These are phyloP conservation scores for Serendipita vermifera DNA, from an alignment of 768 basidiomycete genomes.

Conservation along the genomic window DNA sequence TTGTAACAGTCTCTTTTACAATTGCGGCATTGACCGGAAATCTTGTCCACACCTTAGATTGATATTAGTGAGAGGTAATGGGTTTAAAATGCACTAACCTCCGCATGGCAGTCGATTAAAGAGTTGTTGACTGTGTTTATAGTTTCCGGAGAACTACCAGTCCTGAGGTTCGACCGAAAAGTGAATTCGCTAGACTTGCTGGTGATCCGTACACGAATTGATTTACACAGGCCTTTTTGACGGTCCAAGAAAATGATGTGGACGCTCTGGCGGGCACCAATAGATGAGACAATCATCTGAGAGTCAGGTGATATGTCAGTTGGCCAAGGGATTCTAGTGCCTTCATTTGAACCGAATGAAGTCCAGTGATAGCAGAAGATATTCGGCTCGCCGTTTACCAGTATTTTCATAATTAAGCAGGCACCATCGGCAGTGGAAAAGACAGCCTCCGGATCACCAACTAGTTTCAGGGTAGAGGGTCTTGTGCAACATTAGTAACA, in stretches of 20 bases:
- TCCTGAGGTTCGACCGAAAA: not conserved
- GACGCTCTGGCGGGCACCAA: conserved; percentile 30
- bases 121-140: conserved; percentile 31
- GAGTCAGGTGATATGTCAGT: conserved; percentile 12
- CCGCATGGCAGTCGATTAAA: conserved; percentile 39
- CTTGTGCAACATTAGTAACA: conserved; percentile 20
- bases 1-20: conserved; percentile 27
- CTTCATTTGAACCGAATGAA: conserved; percentile 39
- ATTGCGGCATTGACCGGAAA: conserved; percentile 47
- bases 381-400: conserved; percentile 15
- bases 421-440: conserved; percentile 43
- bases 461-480: conserved; percentile 33
- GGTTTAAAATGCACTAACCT: no score
- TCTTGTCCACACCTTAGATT: conserved; percentile 41
- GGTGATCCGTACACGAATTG: conserved; percentile 39
- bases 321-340: conserved; percentile 25
- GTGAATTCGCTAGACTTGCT: conserved; percentile 24
- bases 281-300: conserved; percentile 30
- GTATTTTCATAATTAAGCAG: conserved; percentile 31
- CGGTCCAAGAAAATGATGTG: conserved; percentile 34
- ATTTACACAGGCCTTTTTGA: conserved; percentile 24
- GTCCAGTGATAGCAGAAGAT: conserved; percentile 41
- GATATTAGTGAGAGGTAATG: not conserved
- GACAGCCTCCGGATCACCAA: conserved; percentile 25
- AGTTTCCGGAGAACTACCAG: not conserved